phyloP scores from a whole-genome alignment of 805 yeast genomes.

The Lipomyces lipofer region DNA sequence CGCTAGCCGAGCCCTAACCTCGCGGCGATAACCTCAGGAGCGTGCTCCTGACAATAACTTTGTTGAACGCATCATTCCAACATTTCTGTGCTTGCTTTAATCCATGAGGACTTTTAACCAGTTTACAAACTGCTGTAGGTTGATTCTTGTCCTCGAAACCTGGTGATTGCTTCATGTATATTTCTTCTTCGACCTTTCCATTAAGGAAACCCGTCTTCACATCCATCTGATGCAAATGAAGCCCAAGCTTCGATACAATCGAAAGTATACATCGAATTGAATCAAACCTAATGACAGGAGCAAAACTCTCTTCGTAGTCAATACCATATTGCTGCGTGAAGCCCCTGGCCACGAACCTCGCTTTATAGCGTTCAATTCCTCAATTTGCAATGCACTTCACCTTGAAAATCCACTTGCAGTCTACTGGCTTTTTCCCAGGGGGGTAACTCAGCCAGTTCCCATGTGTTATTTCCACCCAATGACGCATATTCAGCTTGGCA shows the following conservation, averaged over 20 bases:
- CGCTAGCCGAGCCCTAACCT: no score
- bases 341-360: conserved; percentile 37
- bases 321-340: conserved; percentile 34
- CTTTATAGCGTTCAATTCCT: conserved; percentile 28
- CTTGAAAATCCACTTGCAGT: conserved; percentile 33
- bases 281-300: conserved; percentile 37
- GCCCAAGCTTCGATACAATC: not conserved
- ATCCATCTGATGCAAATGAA: conserved; percentile 20
- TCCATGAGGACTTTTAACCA: conserved; percentile 17
- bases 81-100: conserved; percentile 9
- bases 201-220: conserved; percentile 7
- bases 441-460: conserved; percentile 11
- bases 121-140: conserved; percentile 14
- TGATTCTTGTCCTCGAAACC: conserved; percentile 4
- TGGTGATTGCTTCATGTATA: not conserved
- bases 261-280: conserved; percentile 13
- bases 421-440: conserved; percentile 17
- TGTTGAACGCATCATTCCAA: conserved; percentile 7
- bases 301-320: conserved; percentile 36
- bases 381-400: conserved; percentile 21
- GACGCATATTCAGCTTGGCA: conserved; percentile 8
- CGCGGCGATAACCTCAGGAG: no score
- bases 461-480: conserved; percentile 13
- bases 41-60: no score
- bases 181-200: conserved; percentile 1